Conservation (phyloP, 257 asterid species). For the Leonotis leonurus region DNA sequence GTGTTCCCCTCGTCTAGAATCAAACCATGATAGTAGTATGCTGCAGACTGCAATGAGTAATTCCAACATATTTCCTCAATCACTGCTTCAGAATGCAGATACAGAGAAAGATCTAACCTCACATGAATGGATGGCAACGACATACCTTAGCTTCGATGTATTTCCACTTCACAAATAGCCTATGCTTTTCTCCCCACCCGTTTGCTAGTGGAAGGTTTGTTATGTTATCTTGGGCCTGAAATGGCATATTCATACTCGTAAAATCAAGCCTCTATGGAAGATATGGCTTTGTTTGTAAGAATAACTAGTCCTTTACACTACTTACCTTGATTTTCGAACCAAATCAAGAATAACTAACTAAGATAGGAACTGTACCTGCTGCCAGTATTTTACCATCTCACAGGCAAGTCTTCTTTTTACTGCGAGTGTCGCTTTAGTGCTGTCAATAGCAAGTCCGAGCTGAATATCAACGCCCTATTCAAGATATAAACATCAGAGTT, state of each 20-base stretch:
- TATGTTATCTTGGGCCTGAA: constrained; percentile 98
- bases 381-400: constrained; percentile 99
- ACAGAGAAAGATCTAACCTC: too few species aligned
- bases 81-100: not conserved
- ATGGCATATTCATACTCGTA: too few species aligned
- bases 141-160: constrained; percentile 82
- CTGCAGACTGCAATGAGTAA: constrained; percentile 98
- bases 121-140: too few species aligned
- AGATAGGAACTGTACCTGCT: constrained; percentile 53
- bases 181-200: constrained; percentile 98
- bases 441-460: constrained; percentile 97
- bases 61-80: not conserved
- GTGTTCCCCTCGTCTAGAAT: constrained; percentile 97
- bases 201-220: constrained; percentile 75
- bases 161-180: constrained; percentile 88
- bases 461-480: constrained; percentile 96
- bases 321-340: too few species aligned
- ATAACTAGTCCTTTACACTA: too few species aligned
- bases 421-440: constrained; percentile 95
- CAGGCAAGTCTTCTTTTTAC: constrained; percentile 97
- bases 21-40: constrained; percentile 93
- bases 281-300: too few species aligned
- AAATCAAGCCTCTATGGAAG: too few species aligned
- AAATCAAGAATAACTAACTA: not conserved
- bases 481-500: constrained; percentile 7